Evolutionary conservation across 23 red algal species (phyloP).

Genomic region (Gracilaria vermiculophylla): DNA sequence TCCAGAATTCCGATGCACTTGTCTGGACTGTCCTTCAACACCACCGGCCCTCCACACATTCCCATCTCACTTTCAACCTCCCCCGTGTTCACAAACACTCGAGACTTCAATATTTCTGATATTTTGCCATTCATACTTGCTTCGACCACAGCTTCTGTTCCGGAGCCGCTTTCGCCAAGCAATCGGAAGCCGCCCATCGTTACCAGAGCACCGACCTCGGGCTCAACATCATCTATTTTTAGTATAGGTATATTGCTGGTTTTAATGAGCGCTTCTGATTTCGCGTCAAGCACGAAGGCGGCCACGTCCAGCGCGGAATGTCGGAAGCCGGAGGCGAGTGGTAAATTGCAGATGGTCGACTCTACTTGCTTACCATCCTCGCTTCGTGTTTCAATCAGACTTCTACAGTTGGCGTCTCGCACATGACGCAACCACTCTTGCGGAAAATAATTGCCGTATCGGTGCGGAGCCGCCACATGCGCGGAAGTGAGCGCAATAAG

Average conservation of each 20-base stretch:
- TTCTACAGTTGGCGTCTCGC: slow-evolving; percentile 62
- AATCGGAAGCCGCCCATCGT: slow-evolving; percentile 21
- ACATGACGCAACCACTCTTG: slow-evolving; percentile 83
- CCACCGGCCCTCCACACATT: slow-evolving; percentile 78
- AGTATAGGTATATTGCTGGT: slow-evolving; percentile 10
- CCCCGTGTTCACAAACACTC: slow-evolving; percentile 59
- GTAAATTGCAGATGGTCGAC: not conserved
- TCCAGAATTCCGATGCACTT: slow-evolving; percentile 56
- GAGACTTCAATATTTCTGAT: slow-evolving; percentile 25
- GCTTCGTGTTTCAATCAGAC: slow-evolving; percentile 51
- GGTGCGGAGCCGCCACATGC: slow-evolving; percentile 90
- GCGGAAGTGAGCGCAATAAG: slow-evolving; percentile 71
- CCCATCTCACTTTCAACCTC: slow-evolving; percentile 58
- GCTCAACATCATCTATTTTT: not conserved
- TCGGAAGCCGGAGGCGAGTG: slow-evolving; percentile 34
- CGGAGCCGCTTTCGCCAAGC: slow-evolving; percentile 60
- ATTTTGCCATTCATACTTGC: slow-evolving; percentile 21
- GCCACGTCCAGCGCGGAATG: slow-evolving; percentile 76
- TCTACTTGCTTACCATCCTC: slow-evolving; percentile 29
- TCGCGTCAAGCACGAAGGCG: slow-evolving; percentile 60
- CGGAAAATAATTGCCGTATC: slow-evolving; percentile 77
- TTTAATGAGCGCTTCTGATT: not conserved
- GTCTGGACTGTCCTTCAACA: not conserved
- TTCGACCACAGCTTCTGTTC: slow-evolving; percentile 37
- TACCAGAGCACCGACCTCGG: not conserved